Evolutionary conservation across 1,139 yeast species (phyloP).

Genomic region (Zygosaccharomyces pseudobailii): DNA sequence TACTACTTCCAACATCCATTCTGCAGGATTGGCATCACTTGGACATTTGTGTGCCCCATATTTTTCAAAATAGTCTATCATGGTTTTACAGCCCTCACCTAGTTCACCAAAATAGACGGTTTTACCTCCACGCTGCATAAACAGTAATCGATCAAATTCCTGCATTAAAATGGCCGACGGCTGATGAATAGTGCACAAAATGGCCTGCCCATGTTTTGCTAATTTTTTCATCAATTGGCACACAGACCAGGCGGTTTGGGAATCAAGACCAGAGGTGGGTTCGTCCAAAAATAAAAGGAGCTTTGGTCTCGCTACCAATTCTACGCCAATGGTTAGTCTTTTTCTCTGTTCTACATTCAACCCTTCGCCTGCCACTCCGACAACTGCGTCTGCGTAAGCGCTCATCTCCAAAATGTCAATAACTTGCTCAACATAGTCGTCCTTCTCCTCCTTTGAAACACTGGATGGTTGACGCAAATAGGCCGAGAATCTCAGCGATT

Average conservation of each 20-base stretch:
- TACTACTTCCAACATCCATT: constrained; percentile 79
- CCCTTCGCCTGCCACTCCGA: constrained; percentile 64
- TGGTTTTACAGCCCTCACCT: constrained; percentile 50
- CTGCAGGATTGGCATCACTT: constrained; percentile 71
- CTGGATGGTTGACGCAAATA: constrained; percentile 55
- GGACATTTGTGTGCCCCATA: constrained; percentile 66
- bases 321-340: constrained; percentile 73
- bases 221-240: constrained; percentile 59
- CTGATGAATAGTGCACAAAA: constrained; percentile 70
- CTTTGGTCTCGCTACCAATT: constrained; percentile 74
- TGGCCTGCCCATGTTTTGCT: constrained; percentile 65
- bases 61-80: constrained; percentile 58
- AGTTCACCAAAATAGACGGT: constrained; percentile 73
- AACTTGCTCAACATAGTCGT: constrained; percentile 61
- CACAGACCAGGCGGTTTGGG: constrained; percentile 78
- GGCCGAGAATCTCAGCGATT: constrained; percentile 63
- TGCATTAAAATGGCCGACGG: constrained; percentile 65
- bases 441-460: constrained; percentile 50
- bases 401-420: constrained; percentile 59
- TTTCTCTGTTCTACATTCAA: constrained; percentile 72
- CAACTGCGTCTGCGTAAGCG: constrained; percentile 65
- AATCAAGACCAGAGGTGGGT: constrained; percentile 83
- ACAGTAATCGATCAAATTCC: constrained; percentile 61
- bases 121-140: constrained; percentile 58
- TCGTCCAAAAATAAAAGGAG: constrained; percentile 72